These are phyloP conservation scores for Melampsora americana DNA, from an alignment of 1,284 basidiomycete genomes.

Conservation along the genomic window DNA sequence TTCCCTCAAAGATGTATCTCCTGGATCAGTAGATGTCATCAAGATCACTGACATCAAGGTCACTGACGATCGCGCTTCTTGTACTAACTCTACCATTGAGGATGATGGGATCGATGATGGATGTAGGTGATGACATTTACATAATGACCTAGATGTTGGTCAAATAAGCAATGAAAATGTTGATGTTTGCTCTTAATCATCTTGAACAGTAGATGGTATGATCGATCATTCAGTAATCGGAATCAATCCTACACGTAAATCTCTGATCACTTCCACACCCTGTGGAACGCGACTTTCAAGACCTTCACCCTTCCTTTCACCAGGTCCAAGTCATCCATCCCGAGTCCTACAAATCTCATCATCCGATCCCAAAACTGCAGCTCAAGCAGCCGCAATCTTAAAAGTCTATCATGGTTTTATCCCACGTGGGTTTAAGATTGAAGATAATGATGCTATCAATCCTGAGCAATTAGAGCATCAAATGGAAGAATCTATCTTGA, in stretches of 20 bases:
- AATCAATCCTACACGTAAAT: constrained; percentile 12
- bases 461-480: constrained; percentile 17
- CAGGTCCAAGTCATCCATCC: constrained; percentile 48
- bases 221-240: background rate
- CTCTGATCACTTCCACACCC: background rate
- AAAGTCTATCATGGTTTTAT: constrained; percentile 58
- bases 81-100: no score
- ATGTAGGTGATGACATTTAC: no score
- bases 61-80: no score
- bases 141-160: background rate
- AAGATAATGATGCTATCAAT: constrained; percentile 5
- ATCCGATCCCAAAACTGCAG: constrained; percentile 74
- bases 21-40: no score
- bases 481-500: constrained; percentile 25
- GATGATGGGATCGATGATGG: no score
- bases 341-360: constrained; percentile 71
- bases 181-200: background rate
- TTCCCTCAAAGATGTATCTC: no score
- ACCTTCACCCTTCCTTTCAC: background rate
- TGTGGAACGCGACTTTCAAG: background rate
- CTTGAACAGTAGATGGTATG: background rate
- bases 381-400: constrained; percentile 80
- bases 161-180: background rate
- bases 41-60: no score
- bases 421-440: constrained; percentile 32